These are phyloP conservation scores for Saccharomycopsis synnaedendra DNA, from an alignment of 805 yeast species.

Conservation along the genomic window DNA sequence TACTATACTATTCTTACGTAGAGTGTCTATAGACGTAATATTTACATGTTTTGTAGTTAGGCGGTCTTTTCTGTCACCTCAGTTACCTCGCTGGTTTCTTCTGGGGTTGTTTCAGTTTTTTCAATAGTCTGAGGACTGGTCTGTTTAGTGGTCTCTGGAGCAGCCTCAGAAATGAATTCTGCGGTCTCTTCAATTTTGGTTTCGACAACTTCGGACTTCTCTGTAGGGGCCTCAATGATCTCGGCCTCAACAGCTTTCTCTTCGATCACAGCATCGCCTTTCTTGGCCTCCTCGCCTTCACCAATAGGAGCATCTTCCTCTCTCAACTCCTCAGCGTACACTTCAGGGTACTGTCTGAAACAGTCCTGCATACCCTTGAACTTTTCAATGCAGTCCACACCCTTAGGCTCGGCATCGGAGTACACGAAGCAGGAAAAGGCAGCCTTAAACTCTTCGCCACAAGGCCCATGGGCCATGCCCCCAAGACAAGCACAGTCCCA, in stretches of 20 bases:
- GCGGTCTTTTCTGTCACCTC: no score
- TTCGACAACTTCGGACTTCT: neutral
- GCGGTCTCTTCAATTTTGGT: no score
- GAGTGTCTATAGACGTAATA: no score
- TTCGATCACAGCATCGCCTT: neutral
- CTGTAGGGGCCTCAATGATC: slow-evolving; percentile 13
- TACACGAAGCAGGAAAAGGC: slow-evolving; percentile 94
- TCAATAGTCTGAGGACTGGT: slow-evolving; percentile 18
- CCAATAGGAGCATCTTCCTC: slow-evolving; percentile 42
- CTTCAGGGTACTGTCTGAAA: slow-evolving; percentile 86
- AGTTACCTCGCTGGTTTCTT: no score
- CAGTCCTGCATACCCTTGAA: slow-evolving; percentile 90
- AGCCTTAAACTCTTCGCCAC: slow-evolving; percentile 90
- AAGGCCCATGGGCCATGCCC: slow-evolving; percentile 94
- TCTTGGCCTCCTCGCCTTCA: slow-evolving; percentile 3
- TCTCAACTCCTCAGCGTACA: slow-evolving; percentile 82
- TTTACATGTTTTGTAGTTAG: no score
- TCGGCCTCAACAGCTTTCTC: slow-evolving; percentile 18
- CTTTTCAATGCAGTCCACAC: slow-evolving; percentile 86
- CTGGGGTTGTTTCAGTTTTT: slow-evolving; percentile 13
- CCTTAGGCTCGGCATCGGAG: slow-evolving; percentile 92
- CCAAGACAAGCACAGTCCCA: slow-evolving; percentile 99
- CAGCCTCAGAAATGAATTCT: no score
- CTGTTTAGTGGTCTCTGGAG: no score
- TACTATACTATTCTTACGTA: no score